phyloP scores from a whole-genome alignment of 2,329 filamentous ascomycete genomes.

The Hypoxylon sp. region DNA sequence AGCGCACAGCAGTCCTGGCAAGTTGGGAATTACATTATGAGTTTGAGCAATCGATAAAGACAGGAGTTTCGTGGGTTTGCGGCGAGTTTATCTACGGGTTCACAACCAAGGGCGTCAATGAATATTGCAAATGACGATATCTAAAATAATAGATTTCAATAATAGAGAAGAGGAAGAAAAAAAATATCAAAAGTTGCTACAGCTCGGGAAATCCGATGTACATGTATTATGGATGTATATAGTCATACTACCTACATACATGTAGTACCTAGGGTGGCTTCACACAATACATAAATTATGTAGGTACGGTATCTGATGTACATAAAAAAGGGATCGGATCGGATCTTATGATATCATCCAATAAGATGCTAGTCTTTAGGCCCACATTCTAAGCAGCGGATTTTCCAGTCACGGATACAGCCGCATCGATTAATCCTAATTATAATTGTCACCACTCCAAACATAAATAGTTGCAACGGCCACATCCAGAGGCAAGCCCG shows the following conservation, averaged over 20 bases:
- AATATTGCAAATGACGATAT: constrained; percentile 11
- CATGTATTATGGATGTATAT: neutral
- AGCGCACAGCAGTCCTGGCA: neutral
- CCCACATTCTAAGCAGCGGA: constrained; percentile 19
- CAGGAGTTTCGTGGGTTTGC: constrained; percentile 19
- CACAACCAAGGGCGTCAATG: constrained; percentile 1
- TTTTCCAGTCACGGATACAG: constrained; percentile 22
- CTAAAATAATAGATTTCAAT: constrained; percentile 3
- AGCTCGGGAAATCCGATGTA: neutral
- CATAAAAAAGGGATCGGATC: neutral
- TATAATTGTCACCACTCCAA: neutral
- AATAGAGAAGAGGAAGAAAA: neutral
- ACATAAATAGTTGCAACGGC: neutral
- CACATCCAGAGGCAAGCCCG: neutral
- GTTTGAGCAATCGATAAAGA: constrained; percentile 10
- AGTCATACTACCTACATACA: too few relatives aligned
- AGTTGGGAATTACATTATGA: constrained; percentile 2
- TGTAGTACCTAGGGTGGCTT: too few relatives aligned
- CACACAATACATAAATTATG: neutral
- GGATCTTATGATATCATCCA: constrained; percentile 6
- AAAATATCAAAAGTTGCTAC: neutral
- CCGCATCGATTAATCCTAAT: constrained; percentile 4
- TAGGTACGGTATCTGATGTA: neutral
- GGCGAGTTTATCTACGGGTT: constrained; percentile 19
- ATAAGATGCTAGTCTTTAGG: neutral